Evolutionary conservation across 176 grass and related monocot genomes (phyloP).

Genomic region (Chloris gayana): DNA sequence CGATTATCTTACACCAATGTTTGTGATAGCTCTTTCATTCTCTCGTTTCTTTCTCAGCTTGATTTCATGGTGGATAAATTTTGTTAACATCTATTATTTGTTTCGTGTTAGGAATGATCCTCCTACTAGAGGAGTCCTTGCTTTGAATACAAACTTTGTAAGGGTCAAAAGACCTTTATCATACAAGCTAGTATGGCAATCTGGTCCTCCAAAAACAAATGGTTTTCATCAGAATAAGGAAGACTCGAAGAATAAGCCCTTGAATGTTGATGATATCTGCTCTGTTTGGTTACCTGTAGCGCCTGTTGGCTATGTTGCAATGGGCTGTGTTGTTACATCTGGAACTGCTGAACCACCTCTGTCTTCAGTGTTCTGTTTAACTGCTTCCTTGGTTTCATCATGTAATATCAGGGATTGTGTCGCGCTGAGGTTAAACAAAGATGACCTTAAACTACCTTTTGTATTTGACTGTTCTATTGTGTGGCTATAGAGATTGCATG

Average conservation of each 20-base stretch:
- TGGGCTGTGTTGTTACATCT: conserved; percentile 91
- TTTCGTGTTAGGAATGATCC: conserved; percentile 75
- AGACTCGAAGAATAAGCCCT: conserved; percentile 33
- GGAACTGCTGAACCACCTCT: conserved; percentile 79
- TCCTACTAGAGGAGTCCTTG: conserved; percentile 88
- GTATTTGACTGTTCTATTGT: conserved; percentile 12
- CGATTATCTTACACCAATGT: conserved; percentile 91
- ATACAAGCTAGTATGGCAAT: conserved; percentile 85
- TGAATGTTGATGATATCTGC: conserved; percentile 40
- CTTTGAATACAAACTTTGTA: conserved; percentile 87
- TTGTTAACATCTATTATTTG: conserved; percentile 32
- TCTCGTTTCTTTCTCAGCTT: conserved; percentile 31
- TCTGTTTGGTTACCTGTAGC: conserved; percentile 97
- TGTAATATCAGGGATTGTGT: conserved; percentile 83
- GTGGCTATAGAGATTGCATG: conserved; percentile 34
- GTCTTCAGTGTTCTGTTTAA: conserved; percentile 79
- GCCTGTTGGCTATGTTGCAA: conserved; percentile 74
- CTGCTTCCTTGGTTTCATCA: conserved; percentile 77
- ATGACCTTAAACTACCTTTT: conserved; percentile 31
- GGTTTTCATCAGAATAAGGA: conserved; percentile 30
- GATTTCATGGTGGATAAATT: conserved; percentile 13
- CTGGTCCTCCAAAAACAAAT: conserved; percentile 40
- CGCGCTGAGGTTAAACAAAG: conserved; percentile 54
- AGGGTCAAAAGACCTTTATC: conserved; percentile 94
- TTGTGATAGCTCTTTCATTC: conserved; percentile 40